Base-by-base conservation (phyloP, 2,329 filamentous ascomycete species). In the Aspergillus pseudoviridinutans region DNA sequence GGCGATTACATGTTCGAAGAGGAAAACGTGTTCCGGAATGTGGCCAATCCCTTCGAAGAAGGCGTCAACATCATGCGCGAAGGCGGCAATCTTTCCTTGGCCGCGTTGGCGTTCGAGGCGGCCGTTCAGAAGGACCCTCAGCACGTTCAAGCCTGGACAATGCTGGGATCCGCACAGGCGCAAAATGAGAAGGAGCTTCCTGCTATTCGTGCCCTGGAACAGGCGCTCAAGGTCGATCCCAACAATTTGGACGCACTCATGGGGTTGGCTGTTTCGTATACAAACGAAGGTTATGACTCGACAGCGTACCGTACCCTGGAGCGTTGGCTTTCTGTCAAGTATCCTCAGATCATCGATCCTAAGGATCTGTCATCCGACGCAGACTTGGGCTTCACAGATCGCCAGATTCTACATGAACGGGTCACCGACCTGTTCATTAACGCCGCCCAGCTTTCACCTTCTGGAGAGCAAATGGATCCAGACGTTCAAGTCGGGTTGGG, bases 141-240 rank as follows among this genome's bases (percentile, higher is more conserved):
- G 55, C 93, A 97, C 72, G 86, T 93, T 41, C 90, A 96, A 55
- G 94, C 94, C 2, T 99, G 94, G 94, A 91, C 92, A 9, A 88
- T 92, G 68, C 84, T 99, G 32, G 94, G 94, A 54, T 88, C 89
- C 54, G 90, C 92, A 20, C 94, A 99, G 77, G 94, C 94, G 22
- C 94, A 99, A 74, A 99, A 99, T 74, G 94, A 99, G 76, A 99
- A 99, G 78, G 94, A 99, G 75, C 89, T 91, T 8, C 93, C 94
- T 0, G 94, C 94, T 2, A 97, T 99, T 63, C 88, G 94, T 35
- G 94, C 94, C 3, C 81, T 97, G 59, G 93, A 97, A 75, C 90
- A 94, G 72, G 92, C 93, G 0, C 78, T 97, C 62, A 93, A 92
- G 74, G 81, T 94, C 28, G 92, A 97, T 67, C 88, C 92, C 0